Evolutionary conservation across 306 rosid genomes (phyloP), one percentile per base, ranked within the genome.

Genomic region (Gillenia trifoliata): DNA sequence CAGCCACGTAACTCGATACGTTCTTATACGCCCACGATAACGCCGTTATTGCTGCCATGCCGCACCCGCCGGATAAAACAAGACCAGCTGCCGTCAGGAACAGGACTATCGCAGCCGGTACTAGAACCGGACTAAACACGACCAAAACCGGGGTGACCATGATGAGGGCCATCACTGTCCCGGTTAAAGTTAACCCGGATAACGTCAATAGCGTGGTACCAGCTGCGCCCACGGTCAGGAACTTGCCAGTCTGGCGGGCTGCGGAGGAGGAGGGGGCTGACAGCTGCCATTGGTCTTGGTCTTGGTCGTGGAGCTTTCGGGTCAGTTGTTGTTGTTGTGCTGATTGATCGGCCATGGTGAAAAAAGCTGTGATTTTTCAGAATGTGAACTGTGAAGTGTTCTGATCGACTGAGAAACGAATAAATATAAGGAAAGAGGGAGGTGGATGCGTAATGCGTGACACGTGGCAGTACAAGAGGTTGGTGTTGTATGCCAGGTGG

Each of bases 91-190:
- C 79, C 55, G 65, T 84, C 15, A 89, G 76, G 54, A 77, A 64
- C 3, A 84, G 45, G 33, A 65, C 72, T 22, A 84, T 38, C 0
- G 65, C 86, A 7, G 88, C 90, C 6, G 88, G 91, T 10, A 89
- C 86, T 5, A 89, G 75, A 73, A 89, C 78, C 0, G 92, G 94
- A 54, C 94, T 89, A 66, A 85, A 89, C 71, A 89, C 34, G 72
- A 89, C 85, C 31, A 87, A 61, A 56, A 85, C 74, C 5, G 94
- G 92, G 22, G 91, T 85, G 66, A 88, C 86, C 66, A 84, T 25
- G 82, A 87, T 69, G 74, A 89, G 68, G 4, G 80, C 83, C 30
- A 87, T 83, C 71, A 85, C 85, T 16, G 91, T 82, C 4, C 87
- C 90, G 40, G 91, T 86, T 22, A 87, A 85, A 43, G 83, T 80